Evolutionary conservation across 2,329 filamentous ascomycete genomes (phyloP).

Genomic region (Colletotrichum neosansevieriae): DNA sequence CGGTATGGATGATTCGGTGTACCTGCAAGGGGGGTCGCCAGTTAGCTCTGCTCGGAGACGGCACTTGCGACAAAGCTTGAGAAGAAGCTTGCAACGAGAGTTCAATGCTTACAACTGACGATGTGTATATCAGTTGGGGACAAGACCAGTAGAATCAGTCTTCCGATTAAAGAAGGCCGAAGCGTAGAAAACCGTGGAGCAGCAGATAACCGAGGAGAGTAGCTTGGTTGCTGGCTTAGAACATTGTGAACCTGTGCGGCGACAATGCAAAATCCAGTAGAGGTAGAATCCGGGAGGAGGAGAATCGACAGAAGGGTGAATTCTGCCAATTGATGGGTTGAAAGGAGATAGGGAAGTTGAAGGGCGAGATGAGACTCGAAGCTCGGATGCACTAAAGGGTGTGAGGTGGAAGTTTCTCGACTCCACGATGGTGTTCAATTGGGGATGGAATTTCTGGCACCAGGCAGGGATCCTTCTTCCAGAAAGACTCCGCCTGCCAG

Average conservation of each 20-base stretch:
- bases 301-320: conserved; percentile 39
- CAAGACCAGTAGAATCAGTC: conserved; percentile 40
- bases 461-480: conserved; percentile 29
- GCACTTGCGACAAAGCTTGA: neutral
- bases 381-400: conserved; percentile 50
- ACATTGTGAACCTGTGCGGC: conserved; percentile 49
- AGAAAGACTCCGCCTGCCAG: conserved; percentile 34
- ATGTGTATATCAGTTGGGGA: conserved; percentile 32
- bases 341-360: conserved; percentile 43
- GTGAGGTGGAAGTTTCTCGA: conserved; percentile 58
- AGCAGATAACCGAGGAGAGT: conserved; percentile 37
- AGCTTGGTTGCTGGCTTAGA: conserved; percentile 47
- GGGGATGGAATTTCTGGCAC: conserved; percentile 37
- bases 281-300: conserved; percentile 47
- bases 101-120: conserved; percentile 29
- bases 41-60: conserved; percentile 10
- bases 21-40: conserved; percentile 26
- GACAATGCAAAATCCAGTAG: conserved; percentile 51
- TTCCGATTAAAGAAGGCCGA: conserved; percentile 39
- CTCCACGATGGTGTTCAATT: conserved; percentile 46
- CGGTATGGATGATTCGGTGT: conserved; percentile 30
- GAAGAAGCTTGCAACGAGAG: neutral
- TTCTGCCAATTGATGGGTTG: conserved; percentile 39
- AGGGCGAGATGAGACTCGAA: conserved; percentile 41
- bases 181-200: conserved; percentile 38